Evolutionary conservation across 805 yeast species (phyloP), one percentile per base, ranked within the genome.

Genomic region (Nakazawaea sp.): DNA sequence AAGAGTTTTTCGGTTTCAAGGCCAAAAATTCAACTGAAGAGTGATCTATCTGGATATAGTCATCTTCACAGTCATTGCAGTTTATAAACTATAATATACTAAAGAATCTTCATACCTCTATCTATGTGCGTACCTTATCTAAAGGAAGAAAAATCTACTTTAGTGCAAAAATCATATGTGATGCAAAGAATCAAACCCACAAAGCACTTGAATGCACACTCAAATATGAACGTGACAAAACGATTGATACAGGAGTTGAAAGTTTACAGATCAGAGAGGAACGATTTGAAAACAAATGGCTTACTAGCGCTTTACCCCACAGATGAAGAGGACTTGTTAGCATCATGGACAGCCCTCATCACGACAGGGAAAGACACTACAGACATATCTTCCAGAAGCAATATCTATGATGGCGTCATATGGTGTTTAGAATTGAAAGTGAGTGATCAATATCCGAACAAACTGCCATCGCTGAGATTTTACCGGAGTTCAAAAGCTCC

Each of bases 391-490:
- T 49, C 52, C 21, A 79, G 81, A 11, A 78, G 79, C 0, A 36
- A 43, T 3, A 68, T 64, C 16, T 68, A 81, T 2, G 71, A 64
- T 31, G 56, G 61, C 12, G 73, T 74, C 3, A 50, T 54, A 32
- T 81, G 85, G 76, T 53, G 54, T 17, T 52, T 81, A 25, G 50
- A 47, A 1, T 72, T 81, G 5, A 34, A 44, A 0, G 57, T 79
- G 1, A 70, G 76, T 0, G 15, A 37, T 0, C 56, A 58, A 13
- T 81, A 81, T 45, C 90, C 90, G 0, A 50, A 65, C 7, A 51
- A 56, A 5, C 85, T 89, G 0, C 90, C 89, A 3, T 43, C 39
- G 10, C 64, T 80, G 36, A 55, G 46, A 37, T 81, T 81, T 45
- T 13, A 18, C 20, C 32, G 18, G 19, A 19, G 6, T 7, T 21